These are phyloP conservation scores for Cornus suecica DNA, from an alignment of 148 eudicot species.

Conservation along the genomic window DNA sequence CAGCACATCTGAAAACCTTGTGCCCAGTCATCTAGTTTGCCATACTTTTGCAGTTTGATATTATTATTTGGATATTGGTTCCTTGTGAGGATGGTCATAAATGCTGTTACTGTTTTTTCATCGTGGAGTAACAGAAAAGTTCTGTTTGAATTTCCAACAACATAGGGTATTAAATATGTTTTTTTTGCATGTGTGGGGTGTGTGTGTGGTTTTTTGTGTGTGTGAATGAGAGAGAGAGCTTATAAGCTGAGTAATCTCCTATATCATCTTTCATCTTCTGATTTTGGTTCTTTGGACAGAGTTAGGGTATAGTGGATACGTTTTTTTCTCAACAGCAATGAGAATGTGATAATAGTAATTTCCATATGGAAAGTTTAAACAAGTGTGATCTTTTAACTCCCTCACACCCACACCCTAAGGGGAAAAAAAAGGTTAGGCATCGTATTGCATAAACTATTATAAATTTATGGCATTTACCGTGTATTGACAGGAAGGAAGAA, in stretches of 20 bases:
- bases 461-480: neutral
- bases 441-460: neutral
- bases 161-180: neutral
- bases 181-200: no score
- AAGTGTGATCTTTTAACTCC: no score
- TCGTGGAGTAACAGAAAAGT: neutral
- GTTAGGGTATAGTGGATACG: neutral
- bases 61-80: neutral
- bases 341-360: neutral
- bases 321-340: neutral
- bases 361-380: neutral
- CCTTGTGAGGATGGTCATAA: neutral
- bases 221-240: no score
- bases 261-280: no score
- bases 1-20: neutral
- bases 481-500: conserved; percentile 1
- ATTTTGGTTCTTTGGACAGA: neutral
- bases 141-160: neutral
- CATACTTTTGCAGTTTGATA: neutral
- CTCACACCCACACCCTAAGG: no score
- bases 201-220: no score
- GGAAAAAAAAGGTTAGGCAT: neutral
- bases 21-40: neutral
- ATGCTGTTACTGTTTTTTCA: neutral
- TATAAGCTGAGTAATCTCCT: no score